Base-by-base conservation (phyloP, 257 asterid genomes). In the Handroanthus guayacan region DNA sequence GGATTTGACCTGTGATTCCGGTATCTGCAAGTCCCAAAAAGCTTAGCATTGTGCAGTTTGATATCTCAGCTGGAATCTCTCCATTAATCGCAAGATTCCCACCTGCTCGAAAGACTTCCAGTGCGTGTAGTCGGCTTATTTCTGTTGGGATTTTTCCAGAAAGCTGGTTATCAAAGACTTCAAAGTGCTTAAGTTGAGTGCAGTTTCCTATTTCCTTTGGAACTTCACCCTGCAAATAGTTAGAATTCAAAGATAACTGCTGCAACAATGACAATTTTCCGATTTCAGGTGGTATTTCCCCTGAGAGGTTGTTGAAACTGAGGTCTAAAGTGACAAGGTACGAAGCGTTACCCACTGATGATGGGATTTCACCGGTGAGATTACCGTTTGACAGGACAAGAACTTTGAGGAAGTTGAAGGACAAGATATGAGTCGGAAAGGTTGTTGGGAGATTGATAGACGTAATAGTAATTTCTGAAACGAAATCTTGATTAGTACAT, bases 11-110 rank as follows among this genome's bases (percentile, higher is more conserved):
- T 2, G 92, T 78, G 54, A 90, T 78, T 44, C 87, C 84, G 1
- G 96, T 89, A 83, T 84, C 92, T 13, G 94, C 96, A 34, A 87
- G 88, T 6, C 96, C 96, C 68, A 90, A 65, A 75, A 90, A 10
- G 25, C 74, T 44, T 9, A 90, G 80, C 45, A 73, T 72, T 56
- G 78, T 83, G 83, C 94, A 90, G 83, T 79, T 86, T 75, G 92
- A 86, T 83, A 90, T 71, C 79, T 84, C 80, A 72, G 71, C 62
- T 54, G 96, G 94, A 52, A 90, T 89, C 67, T 84, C 92, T 48
- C 96, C 94, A 80, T 54, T 80, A 61, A 90, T 76, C 69, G 84
- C 84, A 2, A 39, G 5, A 61, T 87, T 90, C 9, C 96, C 96
- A 39, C 96, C 96, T 0, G 84, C 87, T 34, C 96, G 89, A 70